phyloP scores from a whole-genome alignment of 2,329 filamentous ascomycete genomes.

The Ilyonectria sp. region DNA sequence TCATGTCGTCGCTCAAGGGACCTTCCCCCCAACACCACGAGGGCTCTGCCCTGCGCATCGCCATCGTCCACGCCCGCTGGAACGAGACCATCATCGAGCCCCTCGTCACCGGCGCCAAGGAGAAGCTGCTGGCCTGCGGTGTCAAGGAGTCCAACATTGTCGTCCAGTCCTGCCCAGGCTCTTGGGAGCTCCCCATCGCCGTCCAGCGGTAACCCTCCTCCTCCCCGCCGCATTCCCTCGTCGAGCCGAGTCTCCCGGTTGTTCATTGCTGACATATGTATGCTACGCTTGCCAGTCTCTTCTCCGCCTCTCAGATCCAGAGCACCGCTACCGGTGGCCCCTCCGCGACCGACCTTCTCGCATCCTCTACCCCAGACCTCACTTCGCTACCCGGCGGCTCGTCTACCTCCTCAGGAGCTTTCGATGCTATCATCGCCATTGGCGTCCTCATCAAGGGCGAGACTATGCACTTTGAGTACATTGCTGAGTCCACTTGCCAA shows the following conservation, averaged over 20 bases:
- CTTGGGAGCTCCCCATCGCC: conserved; percentile 94
- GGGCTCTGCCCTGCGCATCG: conserved; percentile 85
- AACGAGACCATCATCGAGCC: conserved; percentile 90
- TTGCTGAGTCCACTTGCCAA: conserved; percentile 90
- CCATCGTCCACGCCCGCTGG: conserved; percentile 97
- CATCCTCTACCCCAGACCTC: conserved; percentile 78
- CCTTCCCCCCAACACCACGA: conserved; percentile 72
- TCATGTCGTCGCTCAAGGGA: conserved; percentile 65
- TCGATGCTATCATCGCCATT: conserved; percentile 95
- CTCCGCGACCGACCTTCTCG: conserved; percentile 84
- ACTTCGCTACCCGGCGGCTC: conserved; percentile 61
- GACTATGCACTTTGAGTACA: conserved; percentile 99
- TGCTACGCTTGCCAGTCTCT: conserved; percentile 70
- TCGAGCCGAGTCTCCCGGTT: background rate
- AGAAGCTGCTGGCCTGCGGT: conserved; percentile 82
- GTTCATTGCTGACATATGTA: conserved; percentile 34
- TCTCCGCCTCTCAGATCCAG: conserved; percentile 89
- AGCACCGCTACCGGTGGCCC: conserved; percentile 74
- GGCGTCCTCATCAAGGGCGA: conserved; percentile 98
- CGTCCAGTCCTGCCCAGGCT: conserved; percentile 90
- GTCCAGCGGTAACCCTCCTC: conserved; percentile 78
- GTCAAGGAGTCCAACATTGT: conserved; percentile 92
- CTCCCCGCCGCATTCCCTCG: conserved; percentile 25
- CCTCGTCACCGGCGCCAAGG: conserved; percentile 85
- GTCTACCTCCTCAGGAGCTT: conserved; percentile 70